Evolutionary conservation across 305 asterid species (phyloP), one percentile per base, ranked within the genome.

Genomic region (Fraxinus latifolia): DNA sequence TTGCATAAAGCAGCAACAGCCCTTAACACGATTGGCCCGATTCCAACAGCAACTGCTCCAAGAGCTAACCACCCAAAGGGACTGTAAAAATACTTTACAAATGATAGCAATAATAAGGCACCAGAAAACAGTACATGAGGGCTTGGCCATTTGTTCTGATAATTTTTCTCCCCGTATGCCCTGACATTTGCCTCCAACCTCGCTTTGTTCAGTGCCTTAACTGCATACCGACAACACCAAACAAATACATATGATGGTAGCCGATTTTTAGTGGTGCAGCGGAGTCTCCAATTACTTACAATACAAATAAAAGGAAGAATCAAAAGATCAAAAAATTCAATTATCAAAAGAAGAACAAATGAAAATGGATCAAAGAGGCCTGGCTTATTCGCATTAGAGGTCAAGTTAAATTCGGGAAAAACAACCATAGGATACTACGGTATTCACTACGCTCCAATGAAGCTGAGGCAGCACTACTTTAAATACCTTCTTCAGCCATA

Each of bases 31-130:
- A 95, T 83, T 0, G 97, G 99, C 0, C 87, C 76, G 9, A 92
- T 85, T 12, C 99, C 99, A 12, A 89, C 90, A 0, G 87, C 92
- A 6, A 93, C 88, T 0, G 97, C 91, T 0, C 68, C 97, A 72
- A 94, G 76, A 0, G 98, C 95, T 23, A 94, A 29, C 99, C 99
- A 95, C 21, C 83, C 79, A 0, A 95, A 79, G 0, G 97, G 99
- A 15, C n/a, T 15, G 53, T 80, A 92, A 3, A 85, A 33, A n/a
- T 85, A 91, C 77, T 89, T 88, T 0, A 93, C 60, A 42, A 94
- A 83, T 0, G 98, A 92, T 0, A 93, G 42, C 19, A 80, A 29
- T 58, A 95, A 96, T 19, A 93, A 84, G 3, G 79, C 29, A 0
- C 98, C 99, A 55, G 96, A 60, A 1, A 79, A 88, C 65, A 94